Evolutionary conservation across 2,329 filamentous ascomycete genomes (phyloP), one percentile per base, ranked within the genome.

Genomic region (Fusarium scirpi): DNA sequence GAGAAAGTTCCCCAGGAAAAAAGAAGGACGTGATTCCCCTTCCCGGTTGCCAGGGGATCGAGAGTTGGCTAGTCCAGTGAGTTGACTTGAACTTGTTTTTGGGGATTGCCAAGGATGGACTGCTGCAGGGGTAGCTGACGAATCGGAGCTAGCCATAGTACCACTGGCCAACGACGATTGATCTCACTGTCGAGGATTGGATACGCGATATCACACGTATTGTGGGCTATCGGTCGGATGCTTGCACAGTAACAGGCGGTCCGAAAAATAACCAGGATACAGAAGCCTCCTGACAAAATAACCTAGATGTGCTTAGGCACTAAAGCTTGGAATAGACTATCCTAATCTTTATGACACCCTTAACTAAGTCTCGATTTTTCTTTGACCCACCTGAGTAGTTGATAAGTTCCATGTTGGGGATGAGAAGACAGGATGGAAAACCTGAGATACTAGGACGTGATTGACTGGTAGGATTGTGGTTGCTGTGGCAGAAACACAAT

Each of bases 161-260:
- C 56, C 65, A 60, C 65, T 62, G 59, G 59, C 63, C 70, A 60
- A 73, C 65, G 40, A 74, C 58, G 57, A 69, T 62, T 68, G 70
- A 76, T 70, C 60, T 74, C 73, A 69, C 66, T 58, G 51, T 63
- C 27, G 40, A 65, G 56, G 65, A 68, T 65, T 68, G 65, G 64
- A 59, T 32, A 58, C 54, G 27, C 49, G 27, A 69, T 69, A 69
- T 65, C 67, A 63, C 69, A 62, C 63, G 46, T 71, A 55, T 57
- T 71, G 57, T 58, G 43, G 38, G 32, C 52, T 62, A 54, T 29
- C 25, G 22, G 27, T 38, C 30, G 52, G 43, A 51, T 64, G 54
- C 24, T 40, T 52, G 34, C 34, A 38, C 34, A 38, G 22, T 24
- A 24, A 24, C 24, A 24, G 24, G 24, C 5, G 24, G 24, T 24